Evolutionary conservation across 805 yeast genomes (phyloP).

Genomic region (Yamadazyma akitaensis): DNA sequence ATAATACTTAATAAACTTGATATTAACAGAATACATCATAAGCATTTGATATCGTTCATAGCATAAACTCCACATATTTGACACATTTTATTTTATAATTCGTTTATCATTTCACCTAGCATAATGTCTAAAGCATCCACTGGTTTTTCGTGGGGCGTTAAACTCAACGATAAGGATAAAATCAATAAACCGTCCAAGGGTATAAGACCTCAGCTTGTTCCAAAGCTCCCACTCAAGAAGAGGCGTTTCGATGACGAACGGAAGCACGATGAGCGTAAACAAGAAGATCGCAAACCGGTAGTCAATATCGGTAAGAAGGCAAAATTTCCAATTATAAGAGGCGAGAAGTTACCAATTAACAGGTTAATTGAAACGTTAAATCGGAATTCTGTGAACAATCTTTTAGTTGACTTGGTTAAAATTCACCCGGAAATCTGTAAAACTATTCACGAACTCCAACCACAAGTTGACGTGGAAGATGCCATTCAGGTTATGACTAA

Average conservation of each 20-base stretch:
- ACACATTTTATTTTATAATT: no score
- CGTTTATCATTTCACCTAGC: not conserved
- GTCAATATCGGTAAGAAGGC: conserved; percentile 23
- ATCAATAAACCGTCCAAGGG: conserved; percentile 7
- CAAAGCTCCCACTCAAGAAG: not conserved
- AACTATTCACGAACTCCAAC: conserved; percentile 51
- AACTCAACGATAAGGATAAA: conserved; percentile 10
- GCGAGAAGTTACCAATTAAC: conserved; percentile 58
- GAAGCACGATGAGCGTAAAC: conserved; percentile 9
- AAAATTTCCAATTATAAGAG: conserved; percentile 45
- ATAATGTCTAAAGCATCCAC: conserved; percentile 18
- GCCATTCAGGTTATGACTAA: conserved; percentile 48
- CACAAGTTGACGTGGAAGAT: conserved; percentile 53
- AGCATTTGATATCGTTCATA: no score
- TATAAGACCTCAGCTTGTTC: not conserved
- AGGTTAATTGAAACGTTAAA: conserved; percentile 70
- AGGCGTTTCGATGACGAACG: conserved; percentile 17
- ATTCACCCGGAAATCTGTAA: conserved; percentile 59
- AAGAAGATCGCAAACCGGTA: conserved; percentile 9
- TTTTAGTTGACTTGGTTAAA: conserved; percentile 52
- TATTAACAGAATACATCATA: no score
- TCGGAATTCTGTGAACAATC: conserved; percentile 47
- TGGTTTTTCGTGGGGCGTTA: conserved; percentile 30
- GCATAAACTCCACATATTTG: no score
- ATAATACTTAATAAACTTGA: no score